Conservation (phyloP, 1,284 basidiomycete species). For the Ceratobasidium sp. region DNA sequence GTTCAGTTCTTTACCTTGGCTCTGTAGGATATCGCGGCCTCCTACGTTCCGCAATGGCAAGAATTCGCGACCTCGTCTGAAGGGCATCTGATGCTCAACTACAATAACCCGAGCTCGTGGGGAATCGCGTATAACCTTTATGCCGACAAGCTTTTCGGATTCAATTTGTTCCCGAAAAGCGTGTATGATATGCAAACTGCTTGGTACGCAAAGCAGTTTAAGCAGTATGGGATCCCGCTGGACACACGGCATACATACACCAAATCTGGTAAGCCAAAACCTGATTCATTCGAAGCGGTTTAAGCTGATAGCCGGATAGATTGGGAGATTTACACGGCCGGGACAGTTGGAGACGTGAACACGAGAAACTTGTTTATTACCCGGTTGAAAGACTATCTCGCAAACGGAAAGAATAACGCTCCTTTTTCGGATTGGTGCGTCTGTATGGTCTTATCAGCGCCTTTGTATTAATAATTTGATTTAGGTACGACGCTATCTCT, state of each 20-base stretch:
- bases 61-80: conserved; percentile 43
- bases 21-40: conserved; percentile 38
- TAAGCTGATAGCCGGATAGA: conserved; percentile 52
- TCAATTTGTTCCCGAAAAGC: conserved; percentile 66
- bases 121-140: conserved; percentile 71
- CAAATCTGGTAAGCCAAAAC: conserved; percentile 50
- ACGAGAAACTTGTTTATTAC: conserved; percentile 64
- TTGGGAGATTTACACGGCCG: conserved; percentile 70
- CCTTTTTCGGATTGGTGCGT: conserved; percentile 42
- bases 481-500: conserved; percentile 43
- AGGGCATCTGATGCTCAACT: conserved; percentile 46
- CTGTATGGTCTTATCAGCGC: background rate
- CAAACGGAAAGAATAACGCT: conserved; percentile 59
- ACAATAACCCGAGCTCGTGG: conserved; percentile 61
- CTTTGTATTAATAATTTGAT: background rate
- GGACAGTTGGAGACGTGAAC: conserved; percentile 58
- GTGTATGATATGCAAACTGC: conserved; percentile 65
- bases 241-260: conserved; percentile 74
- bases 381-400: conserved; percentile 63
- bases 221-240: conserved; percentile 63
- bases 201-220: conserved; percentile 30
- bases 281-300: conserved; percentile 34
- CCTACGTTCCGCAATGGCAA: conserved; percentile 43
- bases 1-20: background rate
- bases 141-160: conserved; percentile 66